Evolutionary conservation across 2,329 filamentous ascomycete species (phyloP).

Genomic region (Aspergillus neotritici): DNA sequence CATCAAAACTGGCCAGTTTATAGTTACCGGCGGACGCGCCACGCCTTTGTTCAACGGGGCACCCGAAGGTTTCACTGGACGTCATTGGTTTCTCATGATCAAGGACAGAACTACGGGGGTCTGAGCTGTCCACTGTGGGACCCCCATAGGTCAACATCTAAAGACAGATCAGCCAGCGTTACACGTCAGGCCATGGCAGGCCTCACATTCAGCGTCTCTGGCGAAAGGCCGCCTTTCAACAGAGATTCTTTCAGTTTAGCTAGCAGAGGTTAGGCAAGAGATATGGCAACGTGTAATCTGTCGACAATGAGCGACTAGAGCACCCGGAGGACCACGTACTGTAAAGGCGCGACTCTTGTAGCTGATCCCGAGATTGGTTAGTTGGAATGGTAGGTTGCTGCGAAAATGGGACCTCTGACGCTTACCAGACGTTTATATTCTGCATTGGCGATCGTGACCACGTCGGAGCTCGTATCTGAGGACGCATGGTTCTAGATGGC

Average conservation of each 20-base stretch:
- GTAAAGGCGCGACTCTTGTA: conserved; percentile 13
- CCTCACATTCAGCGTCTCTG: conserved; percentile 45
- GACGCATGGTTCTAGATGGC: conserved; percentile 28
- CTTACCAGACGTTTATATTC: conserved; percentile 59
- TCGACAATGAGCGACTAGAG: not conserved
- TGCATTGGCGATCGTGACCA: conserved; percentile 52
- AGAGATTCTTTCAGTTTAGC: conserved; percentile 46
- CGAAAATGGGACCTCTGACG: not conserved
- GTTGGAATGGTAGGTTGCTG: not conserved
- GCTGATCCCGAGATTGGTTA: conserved; percentile 5
- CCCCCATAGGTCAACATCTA: conserved; percentile 19
- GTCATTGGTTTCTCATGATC: too few species aligned
- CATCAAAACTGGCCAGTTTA: conserved; percentile 1
- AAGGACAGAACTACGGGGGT: too few species aligned
- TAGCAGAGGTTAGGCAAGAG: conserved; percentile 18
- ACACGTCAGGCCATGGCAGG: conserved; percentile 2
- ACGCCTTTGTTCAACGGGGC: not conserved
- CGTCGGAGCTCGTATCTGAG: conserved; percentile 24
- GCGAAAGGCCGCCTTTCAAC: conserved; percentile 46
- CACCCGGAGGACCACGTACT: conserved; percentile 6
- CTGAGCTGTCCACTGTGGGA: not conserved
- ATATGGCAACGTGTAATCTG: not conserved
- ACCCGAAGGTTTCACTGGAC: too few species aligned
- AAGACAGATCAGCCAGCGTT: conserved; percentile 10
- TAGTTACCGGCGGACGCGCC: not conserved